Conservation (phyloP, 495 filamentous ascomycete genomes). For the Clohesyomyces aquaticus region DNA sequence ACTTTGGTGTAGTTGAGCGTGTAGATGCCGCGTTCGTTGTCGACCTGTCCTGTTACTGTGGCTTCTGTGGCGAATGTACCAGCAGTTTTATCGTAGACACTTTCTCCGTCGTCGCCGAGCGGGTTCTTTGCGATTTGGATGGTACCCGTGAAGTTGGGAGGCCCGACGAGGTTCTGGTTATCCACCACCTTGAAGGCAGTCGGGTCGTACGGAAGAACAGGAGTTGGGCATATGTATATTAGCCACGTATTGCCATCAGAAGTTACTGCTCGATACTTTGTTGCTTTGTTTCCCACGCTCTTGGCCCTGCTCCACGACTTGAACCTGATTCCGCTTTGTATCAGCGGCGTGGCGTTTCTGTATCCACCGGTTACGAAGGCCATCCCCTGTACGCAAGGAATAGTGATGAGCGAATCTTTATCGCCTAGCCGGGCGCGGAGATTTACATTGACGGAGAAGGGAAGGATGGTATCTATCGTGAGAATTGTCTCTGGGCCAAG, state of each 20-base stretch:
- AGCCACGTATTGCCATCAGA: conserved; percentile 78
- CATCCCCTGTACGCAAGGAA: conserved; percentile 90
- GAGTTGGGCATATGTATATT: conserved; percentile 69
- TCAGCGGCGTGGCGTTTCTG: conserved; percentile 64
- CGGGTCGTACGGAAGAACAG: conserved; percentile 45
- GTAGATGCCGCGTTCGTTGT: conserved; percentile 66
- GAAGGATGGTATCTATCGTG: conserved; percentile 63
- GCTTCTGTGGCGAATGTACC: conserved; percentile 64
- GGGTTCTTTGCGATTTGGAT: conserved; percentile 81
- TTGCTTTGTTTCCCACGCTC: conserved; percentile 59
- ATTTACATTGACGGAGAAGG: conserved; percentile 74
- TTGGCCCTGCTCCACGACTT: conserved; percentile 63
- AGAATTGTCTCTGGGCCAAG: conserved; percentile 63
- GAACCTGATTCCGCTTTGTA: conserved; percentile 72
- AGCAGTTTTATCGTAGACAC: conserved; percentile 68
- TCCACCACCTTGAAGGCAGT: conserved; percentile 54
- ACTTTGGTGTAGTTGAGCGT: conserved; percentile 68
- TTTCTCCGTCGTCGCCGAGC: conserved; percentile 62
- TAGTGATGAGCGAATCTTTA: conserved; percentile 59
- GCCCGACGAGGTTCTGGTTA: conserved; percentile 55
- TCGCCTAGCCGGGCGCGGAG: conserved; percentile 59
- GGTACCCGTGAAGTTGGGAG: conserved; percentile 63
- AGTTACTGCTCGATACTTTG: conserved; percentile 73
- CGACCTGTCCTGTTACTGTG: conserved; percentile 55
- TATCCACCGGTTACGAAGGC: conserved; percentile 82